phyloP scores from a whole-genome alignment of 73 alveolate species.

The Stentor roeselii region DNA sequence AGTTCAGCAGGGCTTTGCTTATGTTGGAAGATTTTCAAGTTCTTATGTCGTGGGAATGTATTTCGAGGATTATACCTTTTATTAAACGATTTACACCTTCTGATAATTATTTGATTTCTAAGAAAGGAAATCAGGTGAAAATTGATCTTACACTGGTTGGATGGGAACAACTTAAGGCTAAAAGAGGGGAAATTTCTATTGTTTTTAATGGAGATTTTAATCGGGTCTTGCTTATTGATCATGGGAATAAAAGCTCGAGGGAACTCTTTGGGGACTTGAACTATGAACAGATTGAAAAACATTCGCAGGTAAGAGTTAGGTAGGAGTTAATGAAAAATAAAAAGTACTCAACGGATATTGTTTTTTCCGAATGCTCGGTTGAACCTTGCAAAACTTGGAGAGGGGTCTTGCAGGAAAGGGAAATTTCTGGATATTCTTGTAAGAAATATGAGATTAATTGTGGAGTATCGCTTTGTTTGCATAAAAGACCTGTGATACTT shows the following conservation, averaged over 20 bases:
- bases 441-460: background rate
- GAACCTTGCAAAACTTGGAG: background rate
- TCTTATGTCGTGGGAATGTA: constrained; percentile 46
- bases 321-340: constrained; percentile 2
- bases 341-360: background rate
- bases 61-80: constrained; percentile 53
- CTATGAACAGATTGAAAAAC: constrained; percentile 1
- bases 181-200: constrained; percentile 5
- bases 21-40: constrained; percentile 51
- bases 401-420: background rate
- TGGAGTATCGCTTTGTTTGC: background rate
- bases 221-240: background rate
- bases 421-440: background rate
- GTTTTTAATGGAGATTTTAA: background rate
- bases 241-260: background rate
- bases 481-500: background rate
- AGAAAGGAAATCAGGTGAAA: constrained; percentile 30
- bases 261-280: background rate
- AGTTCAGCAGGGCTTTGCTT: constrained; percentile 35
- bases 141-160: constrained; percentile 23
- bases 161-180: constrained; percentile 3
- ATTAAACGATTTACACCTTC: constrained; percentile 48
- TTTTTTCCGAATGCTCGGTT: background rate
- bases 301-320: background rate
- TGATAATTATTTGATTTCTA: constrained; percentile 45